Conservation (phyloP, 2,329 filamentous ascomycete genomes). For the Trichoderma afroharzianum region DNA sequence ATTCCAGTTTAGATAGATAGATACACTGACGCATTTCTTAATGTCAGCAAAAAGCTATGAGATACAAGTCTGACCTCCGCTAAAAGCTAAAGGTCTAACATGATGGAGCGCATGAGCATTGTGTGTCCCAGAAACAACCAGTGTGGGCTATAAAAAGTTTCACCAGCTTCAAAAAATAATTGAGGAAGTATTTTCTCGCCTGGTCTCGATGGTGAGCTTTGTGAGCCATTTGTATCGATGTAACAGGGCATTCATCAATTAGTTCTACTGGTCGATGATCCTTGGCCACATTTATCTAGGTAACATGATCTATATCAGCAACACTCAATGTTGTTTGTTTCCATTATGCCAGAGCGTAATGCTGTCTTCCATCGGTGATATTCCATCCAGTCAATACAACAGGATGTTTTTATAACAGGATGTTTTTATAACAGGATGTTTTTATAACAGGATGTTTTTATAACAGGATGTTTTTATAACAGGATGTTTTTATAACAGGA, state of each 20-base stretch:
- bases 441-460: neutral
- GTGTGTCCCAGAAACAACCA: neutral
- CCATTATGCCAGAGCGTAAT: neutral
- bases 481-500: neutral
- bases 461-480: neutral
- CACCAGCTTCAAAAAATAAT: neutral
- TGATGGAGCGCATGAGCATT: neutral
- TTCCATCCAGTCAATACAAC: neutral
- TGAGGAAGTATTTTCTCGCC: neutral
- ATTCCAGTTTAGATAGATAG: neutral
- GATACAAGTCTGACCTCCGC: neutral
- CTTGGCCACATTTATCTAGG: too few relatives aligned
- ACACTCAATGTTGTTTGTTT: too few relatives aligned
- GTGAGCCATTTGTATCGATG: neutral
- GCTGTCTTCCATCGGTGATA: neutral
- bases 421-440: neutral
- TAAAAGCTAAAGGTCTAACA: neutral
- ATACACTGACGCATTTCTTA: neutral
- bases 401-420: neutral
- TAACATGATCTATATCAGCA: neutral
- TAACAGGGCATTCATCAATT: neutral
- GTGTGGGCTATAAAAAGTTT: neutral
- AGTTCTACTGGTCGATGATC: neutral
- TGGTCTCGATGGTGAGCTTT: neutral
- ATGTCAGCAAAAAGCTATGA: neutral